A percentile compares a stretch with the other conserved stretches of the same genome.
phyloP scores from a whole-genome alignment of 2,329 filamentous ascomycete genomes.

The Claviceps sorghi region DNA sequence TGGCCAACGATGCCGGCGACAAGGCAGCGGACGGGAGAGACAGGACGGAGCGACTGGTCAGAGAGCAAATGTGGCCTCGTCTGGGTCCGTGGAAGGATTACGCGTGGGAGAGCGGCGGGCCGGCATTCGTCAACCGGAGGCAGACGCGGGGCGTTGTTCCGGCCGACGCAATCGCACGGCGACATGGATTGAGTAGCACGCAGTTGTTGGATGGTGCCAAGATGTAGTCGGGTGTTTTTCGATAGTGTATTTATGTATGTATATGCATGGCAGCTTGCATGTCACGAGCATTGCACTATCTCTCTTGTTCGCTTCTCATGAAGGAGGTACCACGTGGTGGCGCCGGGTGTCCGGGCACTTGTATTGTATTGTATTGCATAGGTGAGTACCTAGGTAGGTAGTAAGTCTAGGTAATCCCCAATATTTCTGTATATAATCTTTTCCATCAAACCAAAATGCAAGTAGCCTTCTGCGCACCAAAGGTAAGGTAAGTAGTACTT shows the following conservation, averaged over 20 bases:
- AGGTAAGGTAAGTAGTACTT: too few relatives aligned
- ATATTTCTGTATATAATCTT: too few relatives aligned
- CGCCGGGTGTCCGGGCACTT: too few relatives aligned
- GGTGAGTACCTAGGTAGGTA: too few relatives aligned
- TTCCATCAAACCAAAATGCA: too few relatives aligned
- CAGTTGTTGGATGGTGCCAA: constrained; percentile 13
- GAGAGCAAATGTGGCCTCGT: constrained; percentile 35
- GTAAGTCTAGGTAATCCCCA: too few relatives aligned
- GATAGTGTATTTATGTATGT: too few relatives aligned
- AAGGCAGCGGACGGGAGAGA: constrained; percentile 16
- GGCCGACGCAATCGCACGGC: constrained; percentile 14
- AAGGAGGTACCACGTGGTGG: too few relatives aligned
- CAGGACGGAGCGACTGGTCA: constrained; percentile 21
- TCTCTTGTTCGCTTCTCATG: too few relatives aligned
- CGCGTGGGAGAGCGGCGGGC: constrained; percentile 46
- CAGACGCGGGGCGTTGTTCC: constrained; percentile 17
- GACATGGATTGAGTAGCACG: constrained; percentile 15
- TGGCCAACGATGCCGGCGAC: constrained; percentile 26
- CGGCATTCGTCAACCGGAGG: constrained; percentile 26
- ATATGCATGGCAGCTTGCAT: neutral
- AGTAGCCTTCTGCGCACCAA: too few relatives aligned
- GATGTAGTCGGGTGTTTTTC: constrained; percentile 2
- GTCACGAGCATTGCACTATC: neutral
- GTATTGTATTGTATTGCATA: too few relatives aligned
- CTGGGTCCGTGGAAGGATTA: constrained; percentile 50